A percentile compares a stretch with the other conserved stretches of the same genome.
Evolutionary conservation across 768 basidiomycete species (phyloP).

Genomic region (Pluteus cervinus): DNA sequence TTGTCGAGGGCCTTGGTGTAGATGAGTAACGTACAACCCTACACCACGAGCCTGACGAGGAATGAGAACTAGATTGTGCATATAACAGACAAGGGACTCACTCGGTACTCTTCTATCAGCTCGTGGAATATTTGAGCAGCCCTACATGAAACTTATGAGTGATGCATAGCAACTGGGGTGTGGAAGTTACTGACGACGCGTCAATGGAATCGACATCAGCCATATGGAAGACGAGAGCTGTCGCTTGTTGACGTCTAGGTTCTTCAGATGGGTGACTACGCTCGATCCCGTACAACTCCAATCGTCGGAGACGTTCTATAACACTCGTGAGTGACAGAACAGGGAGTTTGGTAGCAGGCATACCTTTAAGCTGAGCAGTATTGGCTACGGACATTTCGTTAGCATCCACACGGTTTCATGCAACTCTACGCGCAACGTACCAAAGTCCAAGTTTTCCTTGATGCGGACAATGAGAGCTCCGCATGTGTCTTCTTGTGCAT

Average conservation of each 20-base stretch:
- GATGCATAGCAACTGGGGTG: not conserved
- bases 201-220: slow-evolving; percentile 89
- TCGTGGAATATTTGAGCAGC: slow-evolving; percentile 84
- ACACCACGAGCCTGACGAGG: slow-evolving; percentile 40
- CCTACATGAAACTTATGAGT: slow-evolving; percentile 28
- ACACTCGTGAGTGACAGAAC: not conserved
- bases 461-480: slow-evolving; percentile 87
- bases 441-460: slow-evolving; percentile 87
- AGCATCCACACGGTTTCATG: not conserved
- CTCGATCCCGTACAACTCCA: slow-evolving; percentile 83
- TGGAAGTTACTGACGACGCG: slow-evolving; percentile 66
- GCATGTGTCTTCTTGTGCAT: slow-evolving; percentile 71
- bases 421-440: slow-evolving; percentile 31
- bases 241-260: slow-evolving; percentile 69
- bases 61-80: slow-evolving; percentile 1
- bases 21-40: slow-evolving; percentile 45
- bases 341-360: not conserved
- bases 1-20: slow-evolving; percentile 30
- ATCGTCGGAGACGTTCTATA: slow-evolving; percentile 68
- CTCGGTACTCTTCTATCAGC: slow-evolving; percentile 72
- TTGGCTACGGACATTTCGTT: slow-evolving; percentile 53
- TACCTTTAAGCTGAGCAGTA: slow-evolving; percentile 90
- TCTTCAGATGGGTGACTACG: slow-evolving; percentile 86
- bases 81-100: slow-evolving; percentile 16
- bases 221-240: slow-evolving; percentile 85